Percentiles rank a stretch among this genome's conserved stretches.
phyloP scores from a whole-genome alignment of 768 basidiomycete species.

The Pleurotus djamor region DNA sequence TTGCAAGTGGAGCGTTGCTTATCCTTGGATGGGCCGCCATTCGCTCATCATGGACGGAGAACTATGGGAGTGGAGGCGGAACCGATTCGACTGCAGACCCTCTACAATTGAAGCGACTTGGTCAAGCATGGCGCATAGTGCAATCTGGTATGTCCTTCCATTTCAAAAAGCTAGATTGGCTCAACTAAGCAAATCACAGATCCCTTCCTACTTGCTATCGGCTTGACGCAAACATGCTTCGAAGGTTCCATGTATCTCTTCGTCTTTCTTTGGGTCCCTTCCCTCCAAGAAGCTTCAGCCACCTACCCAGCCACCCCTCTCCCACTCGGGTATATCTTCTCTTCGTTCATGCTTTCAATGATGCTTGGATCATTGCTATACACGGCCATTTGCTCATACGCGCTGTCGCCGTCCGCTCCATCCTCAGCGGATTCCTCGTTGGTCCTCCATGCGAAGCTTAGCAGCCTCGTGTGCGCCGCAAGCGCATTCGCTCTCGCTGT shows the following conservation, averaged over 20 bases:
- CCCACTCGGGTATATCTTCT: slow-evolving; percentile 79
- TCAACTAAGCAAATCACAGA: slow-evolving; percentile 33
- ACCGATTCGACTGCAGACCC: slow-evolving; percentile 27
- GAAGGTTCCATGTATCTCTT: slow-evolving; percentile 87
- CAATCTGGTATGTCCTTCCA: slow-evolving; percentile 32
- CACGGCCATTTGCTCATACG: slow-evolving; percentile 42
- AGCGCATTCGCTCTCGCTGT: slow-evolving; percentile 54
- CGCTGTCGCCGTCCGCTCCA: slow-evolving; percentile 14
- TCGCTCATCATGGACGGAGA: slow-evolving; percentile 60
- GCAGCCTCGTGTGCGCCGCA: slow-evolving; percentile 58
- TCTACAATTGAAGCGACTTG: slow-evolving; percentile 52
- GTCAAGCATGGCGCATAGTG: slow-evolving; percentile 58
- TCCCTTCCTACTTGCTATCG: slow-evolving; percentile 58
- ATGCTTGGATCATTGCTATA: slow-evolving; percentile 77
- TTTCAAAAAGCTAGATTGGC: neutral
- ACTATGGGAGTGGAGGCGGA: slow-evolving; percentile 52
- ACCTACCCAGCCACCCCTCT: slow-evolving; percentile 34
- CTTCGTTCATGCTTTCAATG: slow-evolving; percentile 80
- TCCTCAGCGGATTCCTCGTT: slow-evolving; percentile 36
- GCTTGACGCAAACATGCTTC: slow-evolving; percentile 77
- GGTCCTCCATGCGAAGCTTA: slow-evolving; percentile 64
- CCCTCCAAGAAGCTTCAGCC: slow-evolving; percentile 60
- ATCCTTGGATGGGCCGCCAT: slow-evolving; percentile 57
- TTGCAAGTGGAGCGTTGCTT: slow-evolving; percentile 59
- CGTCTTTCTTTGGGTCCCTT: slow-evolving; percentile 82